Evolutionary conservation across 2,329 filamentous ascomycete species (phyloP).

Genomic region (Xylariaceae sp.): DNA sequence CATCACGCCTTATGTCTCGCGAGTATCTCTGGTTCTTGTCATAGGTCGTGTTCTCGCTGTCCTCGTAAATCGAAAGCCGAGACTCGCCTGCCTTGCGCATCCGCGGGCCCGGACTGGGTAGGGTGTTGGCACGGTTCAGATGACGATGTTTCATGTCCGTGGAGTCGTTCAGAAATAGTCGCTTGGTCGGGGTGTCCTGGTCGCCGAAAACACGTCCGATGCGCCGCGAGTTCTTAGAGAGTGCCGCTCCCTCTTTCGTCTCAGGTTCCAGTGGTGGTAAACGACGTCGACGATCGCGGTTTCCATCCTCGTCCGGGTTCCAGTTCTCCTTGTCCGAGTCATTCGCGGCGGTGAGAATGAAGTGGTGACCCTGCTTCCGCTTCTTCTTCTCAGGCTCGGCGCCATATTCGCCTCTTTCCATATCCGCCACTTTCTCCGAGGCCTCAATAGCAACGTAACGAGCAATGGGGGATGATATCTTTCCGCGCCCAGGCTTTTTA

Average conservation of each 20-base stretch:
- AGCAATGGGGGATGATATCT: slow-evolving; percentile 36
- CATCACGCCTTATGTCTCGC: slow-evolving; percentile 25
- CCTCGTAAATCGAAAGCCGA: slow-evolving; percentile 48
- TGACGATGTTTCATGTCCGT: slow-evolving; percentile 18
- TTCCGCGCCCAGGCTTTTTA: slow-evolving; percentile 57
- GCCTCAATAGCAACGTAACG: slow-evolving; percentile 8
- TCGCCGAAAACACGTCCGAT: slow-evolving; percentile 39
- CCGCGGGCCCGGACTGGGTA: slow-evolving; percentile 33
- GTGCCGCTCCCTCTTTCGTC: background rate
- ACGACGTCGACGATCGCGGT: slow-evolving; percentile 22
- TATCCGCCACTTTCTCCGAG: slow-evolving; percentile 29
- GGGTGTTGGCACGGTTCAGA: slow-evolving; percentile 39
- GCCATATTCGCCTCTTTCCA: slow-evolving; percentile 11
- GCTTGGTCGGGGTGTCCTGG: slow-evolving; percentile 31
- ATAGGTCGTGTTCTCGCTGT: slow-evolving; percentile 32
- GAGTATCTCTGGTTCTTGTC: background rate
- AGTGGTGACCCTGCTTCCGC: slow-evolving; percentile 40
- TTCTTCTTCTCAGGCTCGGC: slow-evolving; percentile 28
- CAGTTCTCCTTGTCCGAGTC: slow-evolving; percentile 98
- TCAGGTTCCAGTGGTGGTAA: slow-evolving; percentile 3
- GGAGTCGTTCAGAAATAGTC: slow-evolving; percentile 27
- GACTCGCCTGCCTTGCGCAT: slow-evolving; percentile 20
- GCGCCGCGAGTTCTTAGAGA: slow-evolving; percentile 37
- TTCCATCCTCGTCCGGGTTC: slow-evolving; percentile 50
- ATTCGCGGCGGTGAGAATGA: slow-evolving; percentile 42